phyloP scores from a whole-genome alignment of 2,329 filamentous ascomycete species.

The Aureobasidium namibiae region DNA sequence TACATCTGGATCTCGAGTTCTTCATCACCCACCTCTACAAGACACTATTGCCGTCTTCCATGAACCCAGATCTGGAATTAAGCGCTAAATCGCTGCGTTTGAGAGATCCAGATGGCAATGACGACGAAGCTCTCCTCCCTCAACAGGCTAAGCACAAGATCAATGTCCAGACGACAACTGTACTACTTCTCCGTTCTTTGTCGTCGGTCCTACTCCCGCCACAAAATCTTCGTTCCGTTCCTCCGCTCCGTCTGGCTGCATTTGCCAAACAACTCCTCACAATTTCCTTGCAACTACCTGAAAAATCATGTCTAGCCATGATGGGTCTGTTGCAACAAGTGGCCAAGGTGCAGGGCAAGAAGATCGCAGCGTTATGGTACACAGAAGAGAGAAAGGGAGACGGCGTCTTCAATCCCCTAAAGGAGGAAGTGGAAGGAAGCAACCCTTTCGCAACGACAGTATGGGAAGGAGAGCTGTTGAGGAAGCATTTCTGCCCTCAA shows the following conservation, averaged over 20 bases:
- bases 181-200: constrained; percentile 80
- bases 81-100: constrained; percentile 47
- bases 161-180: constrained; percentile 91
- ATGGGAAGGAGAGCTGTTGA: constrained; percentile 87
- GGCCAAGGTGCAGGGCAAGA: constrained; percentile 70
- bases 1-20: constrained; percentile 88
- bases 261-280: constrained; percentile 90
- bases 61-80: constrained; percentile 81
- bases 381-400: constrained; percentile 91
- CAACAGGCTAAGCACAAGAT: constrained; percentile 53
- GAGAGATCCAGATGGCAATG: constrained; percentile 8
- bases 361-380: constrained; percentile 81
- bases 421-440: constrained; percentile 68
- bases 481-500: constrained; percentile 77
- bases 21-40: constrained; percentile 93
- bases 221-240: constrained; percentile 63
- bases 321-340: constrained; percentile 71
- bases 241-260: constrained; percentile 77
- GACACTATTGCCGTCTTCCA: constrained; percentile 66
- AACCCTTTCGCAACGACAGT: constrained; percentile 86
- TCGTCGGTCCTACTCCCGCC: constrained; percentile 71
- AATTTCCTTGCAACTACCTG: constrained; percentile 73
- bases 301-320: constrained; percentile 77
- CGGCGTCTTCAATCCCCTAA: constrained; percentile 62
- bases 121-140: background rate